A percentile compares a stretch with the other conserved stretches of the same genome.
Evolutionary conservation across 495 filamentous ascomycete species (phyloP).

Genomic region (Darksidea phi): DNA sequence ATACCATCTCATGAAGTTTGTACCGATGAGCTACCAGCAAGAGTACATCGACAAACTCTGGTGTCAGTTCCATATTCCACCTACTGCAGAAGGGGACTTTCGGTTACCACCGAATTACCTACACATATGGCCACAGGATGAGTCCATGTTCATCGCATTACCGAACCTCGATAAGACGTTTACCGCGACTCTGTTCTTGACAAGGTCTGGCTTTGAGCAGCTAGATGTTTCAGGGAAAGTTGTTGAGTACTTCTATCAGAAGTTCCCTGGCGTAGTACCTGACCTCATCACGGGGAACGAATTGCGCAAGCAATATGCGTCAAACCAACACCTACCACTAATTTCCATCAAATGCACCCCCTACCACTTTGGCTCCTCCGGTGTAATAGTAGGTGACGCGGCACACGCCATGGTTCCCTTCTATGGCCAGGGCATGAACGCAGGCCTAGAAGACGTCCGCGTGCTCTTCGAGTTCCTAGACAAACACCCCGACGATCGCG

Average conservation of each 20-base stretch:
- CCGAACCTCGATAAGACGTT: constrained; percentile 86
- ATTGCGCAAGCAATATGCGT: constrained; percentile 66
- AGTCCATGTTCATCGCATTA: constrained; percentile 98
- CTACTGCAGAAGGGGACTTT: constrained; percentile 60
- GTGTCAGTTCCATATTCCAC: constrained; percentile 89
- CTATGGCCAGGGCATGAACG: constrained; percentile 50
- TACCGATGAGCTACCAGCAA: constrained; percentile 85
- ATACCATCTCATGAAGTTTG: constrained; percentile 91
- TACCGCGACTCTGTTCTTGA: constrained; percentile 91
- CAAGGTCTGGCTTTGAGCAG: constrained; percentile 55
- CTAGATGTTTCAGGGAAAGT: constrained; percentile 60
- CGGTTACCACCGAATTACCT: constrained; percentile 84
- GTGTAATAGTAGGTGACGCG: constrained; percentile 86
- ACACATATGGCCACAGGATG: constrained; percentile 92
- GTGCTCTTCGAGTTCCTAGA: constrained; percentile 66
- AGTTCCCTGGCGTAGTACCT: constrained; percentile 85
- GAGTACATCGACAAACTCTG: constrained; percentile 95
- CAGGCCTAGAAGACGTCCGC: constrained; percentile 47
- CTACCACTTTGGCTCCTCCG: constrained; percentile 74
- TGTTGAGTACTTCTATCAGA: constrained; percentile 66
- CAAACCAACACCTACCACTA: constrained; percentile 84
- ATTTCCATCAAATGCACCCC: constrained; percentile 90
- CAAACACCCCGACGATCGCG: constrained; percentile 47
- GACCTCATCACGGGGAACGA: constrained; percentile 69
- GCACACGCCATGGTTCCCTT: constrained; percentile 94